phyloP scores from a whole-genome alignment of 75 land plant species.

The Picea sitchensis region DNA sequence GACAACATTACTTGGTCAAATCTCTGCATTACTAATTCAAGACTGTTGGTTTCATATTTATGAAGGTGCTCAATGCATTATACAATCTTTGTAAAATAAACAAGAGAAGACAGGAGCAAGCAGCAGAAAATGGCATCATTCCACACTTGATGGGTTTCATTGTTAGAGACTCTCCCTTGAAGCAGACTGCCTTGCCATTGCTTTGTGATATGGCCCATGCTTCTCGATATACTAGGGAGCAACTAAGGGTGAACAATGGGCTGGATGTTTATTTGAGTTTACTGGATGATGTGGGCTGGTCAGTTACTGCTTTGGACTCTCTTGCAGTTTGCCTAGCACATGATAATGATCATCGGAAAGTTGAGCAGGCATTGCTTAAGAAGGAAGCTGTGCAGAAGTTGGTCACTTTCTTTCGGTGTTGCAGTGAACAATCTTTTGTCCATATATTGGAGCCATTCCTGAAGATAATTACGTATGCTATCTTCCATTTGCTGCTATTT shows the following conservation, averaged over 20 bases:
- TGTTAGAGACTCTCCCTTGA: conserved; percentile 78
- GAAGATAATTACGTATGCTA: conserved; percentile 86
- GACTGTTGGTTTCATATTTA: background rate
- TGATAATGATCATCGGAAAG: conserved; percentile 95
- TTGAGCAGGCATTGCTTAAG: conserved; percentile 81
- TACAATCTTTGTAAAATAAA: conserved; percentile 99
- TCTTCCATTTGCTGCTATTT: background rate
- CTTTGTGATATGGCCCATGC: conserved; percentile 99
- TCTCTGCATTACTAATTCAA: background rate
- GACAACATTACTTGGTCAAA: too few species aligned
- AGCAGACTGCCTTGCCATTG: conserved; percentile 83
- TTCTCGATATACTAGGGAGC: conserved; percentile 96
- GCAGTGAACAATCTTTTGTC: conserved; percentile 86
- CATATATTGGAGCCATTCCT: conserved; percentile 98
- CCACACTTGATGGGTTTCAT: conserved; percentile 96
- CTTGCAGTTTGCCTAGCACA: conserved; percentile 97
- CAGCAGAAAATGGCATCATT: conserved; percentile 99
- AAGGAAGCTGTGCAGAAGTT: conserved; percentile 87
- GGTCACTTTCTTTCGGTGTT: conserved; percentile 85
- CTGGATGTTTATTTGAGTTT: conserved; percentile 88
- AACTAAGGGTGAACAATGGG: conserved; percentile 82
- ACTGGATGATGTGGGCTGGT: conserved; percentile 90
- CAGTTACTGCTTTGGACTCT: conserved; percentile 94
- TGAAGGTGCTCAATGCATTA: conserved; percentile 86
- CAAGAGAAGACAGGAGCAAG: conserved; percentile 96